Evolutionary conservation across 192 early-diverging fungal genomes (phyloP).

Genomic region (Helicostylum pulchrum): DNA sequence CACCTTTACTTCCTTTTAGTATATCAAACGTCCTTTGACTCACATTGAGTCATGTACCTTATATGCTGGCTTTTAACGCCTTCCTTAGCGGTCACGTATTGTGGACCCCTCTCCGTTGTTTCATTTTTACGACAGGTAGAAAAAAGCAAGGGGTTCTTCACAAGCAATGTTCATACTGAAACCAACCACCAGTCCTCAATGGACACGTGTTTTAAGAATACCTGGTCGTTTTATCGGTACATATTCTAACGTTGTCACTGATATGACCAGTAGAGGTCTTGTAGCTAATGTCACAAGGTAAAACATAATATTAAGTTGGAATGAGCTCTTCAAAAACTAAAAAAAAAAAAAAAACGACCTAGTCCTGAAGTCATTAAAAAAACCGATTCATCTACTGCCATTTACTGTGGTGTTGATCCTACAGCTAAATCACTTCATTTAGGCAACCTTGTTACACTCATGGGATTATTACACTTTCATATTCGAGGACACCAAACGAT

Average conservation of each 20-base stretch:
- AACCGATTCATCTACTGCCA: conserved; percentile 46
- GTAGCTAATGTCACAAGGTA: conserved; percentile 27
- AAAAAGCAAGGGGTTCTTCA: too few relatives aligned
- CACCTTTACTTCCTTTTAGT: too few relatives aligned
- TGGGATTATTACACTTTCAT: conserved; percentile 85
- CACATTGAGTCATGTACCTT: too few relatives aligned
- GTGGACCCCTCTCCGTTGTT: too few relatives aligned
- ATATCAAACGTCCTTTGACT: too few relatives aligned
- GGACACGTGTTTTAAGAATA: too few relatives aligned
- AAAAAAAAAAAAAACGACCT: too few relatives aligned
- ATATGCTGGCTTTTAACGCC: too few relatives aligned
- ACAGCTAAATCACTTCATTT: conserved; percentile 88
- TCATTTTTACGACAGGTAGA: too few relatives aligned
- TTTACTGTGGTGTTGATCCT: conserved; percentile 94
- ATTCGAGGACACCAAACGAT: conserved; percentile 77
- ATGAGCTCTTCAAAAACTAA: background rate
- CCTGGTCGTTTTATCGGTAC: background rate
- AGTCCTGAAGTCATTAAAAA: conserved; percentile 47
- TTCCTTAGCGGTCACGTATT: too few relatives aligned
- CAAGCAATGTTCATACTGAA: too few relatives aligned
- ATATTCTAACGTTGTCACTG: conserved; percentile 17
- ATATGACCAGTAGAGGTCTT: conserved; percentile 23
- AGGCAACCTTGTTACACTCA: conserved; percentile 84
- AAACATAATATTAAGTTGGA: background rate
- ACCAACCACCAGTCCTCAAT: too few relatives aligned